phyloP scores from a whole-genome alignment of 1,139 yeast species.

The Lodderomyces metapsilosis region DNA sequence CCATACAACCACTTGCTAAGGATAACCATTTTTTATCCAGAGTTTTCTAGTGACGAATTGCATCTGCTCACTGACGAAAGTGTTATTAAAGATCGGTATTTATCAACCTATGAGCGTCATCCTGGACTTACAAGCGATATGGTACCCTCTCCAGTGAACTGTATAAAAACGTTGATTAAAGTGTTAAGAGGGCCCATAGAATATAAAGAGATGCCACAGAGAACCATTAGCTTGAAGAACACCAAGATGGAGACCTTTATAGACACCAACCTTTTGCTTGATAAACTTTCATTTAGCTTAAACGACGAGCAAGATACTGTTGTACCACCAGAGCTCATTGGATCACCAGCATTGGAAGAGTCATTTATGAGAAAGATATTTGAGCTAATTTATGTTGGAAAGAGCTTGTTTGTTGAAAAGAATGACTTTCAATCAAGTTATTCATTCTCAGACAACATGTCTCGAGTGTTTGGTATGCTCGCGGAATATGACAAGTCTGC shows the following conservation, averaged over 20 bases:
- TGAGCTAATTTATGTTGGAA: slow-evolving; percentile 49
- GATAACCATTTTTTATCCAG: slow-evolving; percentile 31
- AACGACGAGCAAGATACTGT: slow-evolving; percentile 42
- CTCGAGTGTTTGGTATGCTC: slow-evolving; percentile 34
- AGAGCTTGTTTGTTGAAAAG: slow-evolving; percentile 17
- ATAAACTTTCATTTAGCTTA: slow-evolving; percentile 44
- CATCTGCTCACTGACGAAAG: slow-evolving; percentile 25
- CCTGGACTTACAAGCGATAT: slow-evolving; percentile 29
- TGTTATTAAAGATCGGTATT: slow-evolving; percentile 29
- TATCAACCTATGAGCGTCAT: slow-evolving; percentile 27
- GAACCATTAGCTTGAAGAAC: slow-evolving; percentile 48
- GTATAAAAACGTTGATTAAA: slow-evolving; percentile 56
- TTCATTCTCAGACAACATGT: slow-evolving; percentile 39
- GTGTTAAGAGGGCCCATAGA: slow-evolving; percentile 63
- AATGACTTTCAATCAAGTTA: slow-evolving; percentile 30
- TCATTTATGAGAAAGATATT: slow-evolving; percentile 47
- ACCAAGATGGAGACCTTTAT: slow-evolving; percentile 53
- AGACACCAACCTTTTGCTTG: slow-evolving; percentile 51
- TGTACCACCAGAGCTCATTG: slow-evolving; percentile 55
- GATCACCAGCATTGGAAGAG: slow-evolving; percentile 35
- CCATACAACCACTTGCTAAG: slow-evolving; percentile 30
- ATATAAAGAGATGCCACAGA: slow-evolving; percentile 42
- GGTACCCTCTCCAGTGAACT: slow-evolving; percentile 51
- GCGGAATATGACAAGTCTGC: slow-evolving; percentile 45
- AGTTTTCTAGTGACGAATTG: slow-evolving; percentile 25